These are phyloP conservation scores for Plasmodium cynomolgi DNA, from an alignment of 169 alveolate species.

Conservation along the genomic window DNA sequence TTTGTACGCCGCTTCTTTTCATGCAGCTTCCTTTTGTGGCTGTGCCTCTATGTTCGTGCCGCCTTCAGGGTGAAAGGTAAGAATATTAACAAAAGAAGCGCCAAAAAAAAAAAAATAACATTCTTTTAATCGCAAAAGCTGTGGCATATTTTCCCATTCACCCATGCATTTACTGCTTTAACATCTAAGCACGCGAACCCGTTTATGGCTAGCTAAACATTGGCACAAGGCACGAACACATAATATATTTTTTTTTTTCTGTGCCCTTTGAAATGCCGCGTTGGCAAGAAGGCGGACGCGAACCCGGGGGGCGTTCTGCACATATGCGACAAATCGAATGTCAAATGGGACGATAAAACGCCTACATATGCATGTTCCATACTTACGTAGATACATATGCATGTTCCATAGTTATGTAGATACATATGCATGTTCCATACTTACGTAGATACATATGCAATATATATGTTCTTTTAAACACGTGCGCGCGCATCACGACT, in stretches of 20 bases:
- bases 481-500: neutral
- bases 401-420: neutral
- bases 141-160: neutral
- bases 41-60: neutral
- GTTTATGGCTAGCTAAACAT: neutral
- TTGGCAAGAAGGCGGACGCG: neutral
- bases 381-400: neutral
- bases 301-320: neutral
- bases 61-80: neutral
- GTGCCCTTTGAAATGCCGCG: neutral
- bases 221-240: neutral
- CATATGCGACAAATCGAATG: neutral
- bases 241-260: neutral
- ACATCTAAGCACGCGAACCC: neutral
- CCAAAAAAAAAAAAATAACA: neutral
- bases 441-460: neutral
- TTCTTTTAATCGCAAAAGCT: neutral
- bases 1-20: neutral
- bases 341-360: neutral
- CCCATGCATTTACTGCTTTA: neutral
- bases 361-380: neutral
- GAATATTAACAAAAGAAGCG: neutral
- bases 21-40: too few species aligned
- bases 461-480: too few species aligned
- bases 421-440: neutral